phyloP scores from a whole-genome alignment of 306 rosid species.

The Hippophae rhamnoides region DNA sequence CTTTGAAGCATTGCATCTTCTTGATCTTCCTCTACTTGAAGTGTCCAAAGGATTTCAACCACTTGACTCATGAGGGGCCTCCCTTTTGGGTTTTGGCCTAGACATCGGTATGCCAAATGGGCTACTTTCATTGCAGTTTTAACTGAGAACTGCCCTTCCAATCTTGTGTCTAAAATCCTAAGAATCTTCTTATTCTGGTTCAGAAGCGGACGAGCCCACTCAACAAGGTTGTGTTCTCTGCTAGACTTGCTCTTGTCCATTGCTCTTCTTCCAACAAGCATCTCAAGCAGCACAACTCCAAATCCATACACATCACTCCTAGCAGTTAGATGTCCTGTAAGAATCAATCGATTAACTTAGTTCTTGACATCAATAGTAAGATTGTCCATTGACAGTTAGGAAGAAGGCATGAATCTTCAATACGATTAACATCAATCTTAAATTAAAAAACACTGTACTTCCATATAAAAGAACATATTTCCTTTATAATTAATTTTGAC shows the following conservation, averaged over 20 bases:
- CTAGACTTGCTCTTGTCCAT: slow-evolving; percentile 90
- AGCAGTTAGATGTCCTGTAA: slow-evolving; percentile 85
- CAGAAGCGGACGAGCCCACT: slow-evolving; percentile 86
- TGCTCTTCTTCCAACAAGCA: slow-evolving; percentile 83
- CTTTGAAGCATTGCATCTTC: slow-evolving; percentile 48
- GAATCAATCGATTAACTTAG: slow-evolving; percentile 18
- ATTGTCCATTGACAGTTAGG: too few species aligned
- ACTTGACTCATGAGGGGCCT: slow-evolving; percentile 89
- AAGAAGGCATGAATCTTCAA: too few species aligned
- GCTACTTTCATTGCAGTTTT: slow-evolving; percentile 62
- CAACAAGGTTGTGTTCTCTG: slow-evolving; percentile 83
- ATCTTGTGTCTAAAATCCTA: slow-evolving; percentile 66
- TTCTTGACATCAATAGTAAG: not conserved
- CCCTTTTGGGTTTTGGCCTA: slow-evolving; percentile 87
- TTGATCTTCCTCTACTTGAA: slow-evolving; percentile 38
- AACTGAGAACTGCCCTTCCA: slow-evolving; percentile 70
- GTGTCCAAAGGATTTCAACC: slow-evolving; percentile 55
- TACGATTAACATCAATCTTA: too few species aligned
- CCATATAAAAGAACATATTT: too few species aligned
- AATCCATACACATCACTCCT: slow-evolving; percentile 91
- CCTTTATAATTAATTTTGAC: not conserved
- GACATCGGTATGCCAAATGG: slow-evolving; percentile 68
- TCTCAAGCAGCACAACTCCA: slow-evolving; percentile 84
- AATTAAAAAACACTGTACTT: too few species aligned
- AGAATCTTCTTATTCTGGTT: slow-evolving; percentile 68